These are phyloP conservation scores for Bruguiera hainesii DNA, from an alignment of 441 rosid genomes.

Conservation along the genomic window DNA sequence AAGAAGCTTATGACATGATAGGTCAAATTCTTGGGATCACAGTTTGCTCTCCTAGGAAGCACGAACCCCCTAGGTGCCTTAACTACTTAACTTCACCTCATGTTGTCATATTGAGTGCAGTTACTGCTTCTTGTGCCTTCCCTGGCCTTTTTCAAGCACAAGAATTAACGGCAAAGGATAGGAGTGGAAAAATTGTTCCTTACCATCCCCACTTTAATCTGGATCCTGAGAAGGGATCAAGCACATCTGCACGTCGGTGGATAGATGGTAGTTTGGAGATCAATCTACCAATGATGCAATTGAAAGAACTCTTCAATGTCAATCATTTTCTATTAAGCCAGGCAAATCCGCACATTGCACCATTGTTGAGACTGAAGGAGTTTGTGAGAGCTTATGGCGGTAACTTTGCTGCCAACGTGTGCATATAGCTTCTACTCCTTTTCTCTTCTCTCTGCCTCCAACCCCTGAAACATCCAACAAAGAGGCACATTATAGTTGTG, in stretches of 20 bases:
- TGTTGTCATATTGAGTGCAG: slow-evolving; percentile 97
- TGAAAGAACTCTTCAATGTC: slow-evolving; percentile 94
- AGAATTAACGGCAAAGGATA: slow-evolving; percentile 92
- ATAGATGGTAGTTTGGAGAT: slow-evolving; percentile 98
- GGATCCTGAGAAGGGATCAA: slow-evolving; percentile 67
- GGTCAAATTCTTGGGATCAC: slow-evolving; percentile 90
- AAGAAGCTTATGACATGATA: slow-evolving; percentile 93
- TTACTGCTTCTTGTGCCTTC: slow-evolving; percentile 94
- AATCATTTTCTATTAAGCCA: slow-evolving; percentile 93
- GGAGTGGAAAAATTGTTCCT: slow-evolving; percentile 88
- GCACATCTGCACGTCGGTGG: slow-evolving; percentile 73
- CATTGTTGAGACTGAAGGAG: slow-evolving; percentile 75
- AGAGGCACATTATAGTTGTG: neutral
- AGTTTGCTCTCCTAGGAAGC: slow-evolving; percentile 96
- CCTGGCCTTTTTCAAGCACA: slow-evolving; percentile 98
- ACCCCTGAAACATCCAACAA: neutral
- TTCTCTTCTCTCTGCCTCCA: neutral
- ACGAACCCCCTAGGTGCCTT: slow-evolving; percentile 97
- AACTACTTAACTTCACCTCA: slow-evolving; percentile 95
- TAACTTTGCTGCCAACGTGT: slow-evolving; percentile 91
- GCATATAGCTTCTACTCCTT: slow-evolving; percentile 8
- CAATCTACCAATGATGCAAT: slow-evolving; percentile 95
- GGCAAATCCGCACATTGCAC: slow-evolving; percentile 94
- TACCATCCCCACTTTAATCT: slow-evolving; percentile 93
- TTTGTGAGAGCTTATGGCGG: slow-evolving; percentile 83